Conservation (phyloP, 257 asterid genomes). For the Solanum sitiens region DNA sequence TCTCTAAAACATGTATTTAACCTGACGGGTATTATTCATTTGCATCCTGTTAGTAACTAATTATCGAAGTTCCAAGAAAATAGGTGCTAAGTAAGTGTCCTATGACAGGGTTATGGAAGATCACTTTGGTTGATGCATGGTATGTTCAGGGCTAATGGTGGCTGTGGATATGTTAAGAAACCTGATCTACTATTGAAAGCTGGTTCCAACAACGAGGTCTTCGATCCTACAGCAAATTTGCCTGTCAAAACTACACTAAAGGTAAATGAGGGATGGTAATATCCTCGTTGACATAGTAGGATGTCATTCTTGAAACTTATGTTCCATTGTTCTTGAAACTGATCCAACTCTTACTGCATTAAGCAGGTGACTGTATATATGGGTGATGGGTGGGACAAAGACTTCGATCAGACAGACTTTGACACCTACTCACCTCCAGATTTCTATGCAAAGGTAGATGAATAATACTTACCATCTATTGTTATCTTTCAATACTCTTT, state of each 20-base stretch:
- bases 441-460: slow-evolving; percentile 72
- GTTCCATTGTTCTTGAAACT: background rate
- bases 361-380: slow-evolving; percentile 70
- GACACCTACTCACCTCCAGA: slow-evolving; percentile 90
- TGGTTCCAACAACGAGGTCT: slow-evolving; percentile 37
- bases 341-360: background rate
- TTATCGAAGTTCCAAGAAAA: background rate
- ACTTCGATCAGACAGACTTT: slow-evolving; percentile 62
- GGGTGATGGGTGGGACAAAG: slow-evolving; percentile 96
- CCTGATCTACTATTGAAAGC: slow-evolving; percentile 58
- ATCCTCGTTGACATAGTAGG: background rate
- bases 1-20: background rate
- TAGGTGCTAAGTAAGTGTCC: background rate
- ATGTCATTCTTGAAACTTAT: background rate
- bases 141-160: slow-evolving; percentile 85
- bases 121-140: slow-evolving; percentile 97
- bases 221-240: slow-evolving; percentile 42
- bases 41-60: background rate
- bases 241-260: slow-evolving; percentile 62
- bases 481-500: background rate
- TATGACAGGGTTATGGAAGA: slow-evolving; percentile 77
- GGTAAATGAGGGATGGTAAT: slow-evolving; percentile 27
- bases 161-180: slow-evolving; percentile 84
- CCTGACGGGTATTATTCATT: background rate
- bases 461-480: background rate